A percentile compares a stretch with the other conserved stretches of the same genome.
Conservation (phyloP, 2,329 filamentous ascomycete species). For the Akanthomyces uredinophilus region DNA sequence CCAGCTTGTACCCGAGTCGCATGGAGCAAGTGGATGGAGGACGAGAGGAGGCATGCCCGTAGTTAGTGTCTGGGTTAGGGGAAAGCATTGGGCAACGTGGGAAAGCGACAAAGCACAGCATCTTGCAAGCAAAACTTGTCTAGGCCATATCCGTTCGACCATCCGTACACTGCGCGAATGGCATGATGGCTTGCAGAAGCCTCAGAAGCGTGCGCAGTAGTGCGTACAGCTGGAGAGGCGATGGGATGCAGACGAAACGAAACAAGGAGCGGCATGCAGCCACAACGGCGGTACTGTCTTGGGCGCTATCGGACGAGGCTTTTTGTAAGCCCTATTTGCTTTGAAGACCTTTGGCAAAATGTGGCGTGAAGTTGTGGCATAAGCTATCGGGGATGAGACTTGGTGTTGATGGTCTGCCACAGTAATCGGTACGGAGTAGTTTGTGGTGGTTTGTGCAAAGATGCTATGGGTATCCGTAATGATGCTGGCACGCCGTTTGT, state of each 20-base stretch:
- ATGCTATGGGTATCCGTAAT: neutral
- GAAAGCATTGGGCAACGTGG: neutral
- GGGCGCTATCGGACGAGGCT: neutral
- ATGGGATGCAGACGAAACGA: neutral
- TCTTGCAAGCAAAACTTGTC: neutral
- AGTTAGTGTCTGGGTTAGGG: neutral
- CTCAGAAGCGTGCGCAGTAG: neutral
- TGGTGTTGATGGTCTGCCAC: neutral
- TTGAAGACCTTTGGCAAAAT: neutral
- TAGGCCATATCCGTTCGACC: neutral
- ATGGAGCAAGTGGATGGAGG: neutral
- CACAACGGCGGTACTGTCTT: neutral
- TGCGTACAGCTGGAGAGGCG: neutral
- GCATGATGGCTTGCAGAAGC: neutral
- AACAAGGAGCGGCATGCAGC: neutral
- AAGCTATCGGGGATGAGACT: neutral
- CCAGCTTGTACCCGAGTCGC: neutral
- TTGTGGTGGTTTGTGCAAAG: neutral
- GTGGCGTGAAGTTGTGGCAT: neutral
- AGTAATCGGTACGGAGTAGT: too few species aligned
- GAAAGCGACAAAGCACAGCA: neutral
- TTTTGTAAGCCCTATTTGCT: neutral
- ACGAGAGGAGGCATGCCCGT: neutral
- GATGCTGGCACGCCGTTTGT: neutral
- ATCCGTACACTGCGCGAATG: neutral